Base-by-base conservation (phyloP, 257 asterid genomes). In the Lycium ferocissimum region DNA sequence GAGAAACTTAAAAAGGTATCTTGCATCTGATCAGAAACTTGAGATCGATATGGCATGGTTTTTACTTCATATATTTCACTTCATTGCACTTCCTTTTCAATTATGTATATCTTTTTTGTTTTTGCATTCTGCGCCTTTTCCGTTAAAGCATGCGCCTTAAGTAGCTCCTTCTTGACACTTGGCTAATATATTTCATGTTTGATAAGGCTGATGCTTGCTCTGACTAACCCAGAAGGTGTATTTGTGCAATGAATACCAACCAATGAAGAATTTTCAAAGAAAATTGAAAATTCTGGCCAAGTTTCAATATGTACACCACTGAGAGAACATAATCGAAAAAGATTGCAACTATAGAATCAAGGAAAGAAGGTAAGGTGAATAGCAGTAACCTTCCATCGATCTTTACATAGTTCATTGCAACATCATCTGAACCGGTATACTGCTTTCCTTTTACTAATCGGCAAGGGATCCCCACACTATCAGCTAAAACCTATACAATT, bases 361-460 rank as follows among this genome's bases (percentile, higher is more conserved):
- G 59, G 54, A 58, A 85, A 81, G 83, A 59, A 69, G 73, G 54
- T 83, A 81, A 20, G 73, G 62, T 15, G 67, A 62, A 70, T 14
- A 61, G 51, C 85, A 86, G 79, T 83, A 86, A 94, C 99, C 97
- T 96, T 90, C 93, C 97, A 83, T 88, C 93, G 81, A 91, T 86
- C 91, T 92, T 93, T 82, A 94, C 96, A 85, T 95, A 91, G 92
- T 86, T 95, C 92, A 96, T 93, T 70, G 98, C 99, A 88, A 94
- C 99, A 61, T 94, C 99, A 86, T 90, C 92, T 82, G 97, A 92
- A 84, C 99, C 99, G 9, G 98, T 94, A 83, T 92, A 95, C 86
- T 94, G 97, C 83, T 85, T 91, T 84, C 99, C 98, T 89, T 96
- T 96, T 85, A 93, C 97, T 86, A 96, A 87, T 80, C 97, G 97